These are phyloP conservation scores for Trametes punicea DNA, from an alignment of 768 basidiomycete species.

Conservation along the genomic window DNA sequence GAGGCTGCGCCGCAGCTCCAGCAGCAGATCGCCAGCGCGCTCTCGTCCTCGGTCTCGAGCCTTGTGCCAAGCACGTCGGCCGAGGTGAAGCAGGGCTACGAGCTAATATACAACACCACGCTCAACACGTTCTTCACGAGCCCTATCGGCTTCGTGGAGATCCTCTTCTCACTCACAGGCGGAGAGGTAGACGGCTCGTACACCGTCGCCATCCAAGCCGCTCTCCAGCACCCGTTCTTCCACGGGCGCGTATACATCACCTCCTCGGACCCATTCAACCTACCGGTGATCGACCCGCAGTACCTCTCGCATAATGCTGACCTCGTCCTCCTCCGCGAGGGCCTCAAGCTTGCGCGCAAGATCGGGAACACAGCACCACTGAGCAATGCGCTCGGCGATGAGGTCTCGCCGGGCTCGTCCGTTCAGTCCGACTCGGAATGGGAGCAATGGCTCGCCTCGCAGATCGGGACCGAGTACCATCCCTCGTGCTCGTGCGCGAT, in stretches of 20 bases:
- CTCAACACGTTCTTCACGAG: constrained; percentile 38
- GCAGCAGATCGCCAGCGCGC: too few species aligned
- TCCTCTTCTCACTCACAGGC: constrained; percentile 46
- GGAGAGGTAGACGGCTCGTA: constrained; percentile 35
- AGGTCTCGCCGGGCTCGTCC: constrained; percentile 46
- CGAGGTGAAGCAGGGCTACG: constrained; percentile 52
- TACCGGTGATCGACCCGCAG: too few species aligned
- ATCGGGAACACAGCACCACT: constrained; percentile 53
- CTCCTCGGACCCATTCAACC: too few species aligned
- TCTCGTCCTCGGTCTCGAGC: too few species aligned
- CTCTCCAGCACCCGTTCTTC: constrained; percentile 63
- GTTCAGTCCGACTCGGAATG: constrained; percentile 55
- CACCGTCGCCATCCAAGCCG: constrained; percentile 56
- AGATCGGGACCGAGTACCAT: constrained; percentile 43
- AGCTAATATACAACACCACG: constrained; percentile 48
- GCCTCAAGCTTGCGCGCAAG: constrained; percentile 57
- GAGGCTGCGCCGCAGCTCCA: too few species aligned
- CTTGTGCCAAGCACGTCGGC: too few species aligned
- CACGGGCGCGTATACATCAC: too few species aligned
- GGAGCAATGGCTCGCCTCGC: constrained; percentile 46
- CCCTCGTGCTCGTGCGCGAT: too few species aligned
- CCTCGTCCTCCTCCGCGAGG: constrained; percentile 49
- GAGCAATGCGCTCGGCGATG: constrained; percentile 40
- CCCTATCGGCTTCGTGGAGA: constrained; percentile 52
- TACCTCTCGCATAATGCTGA: too few species aligned